These are phyloP conservation scores for Mycena rebaudengoi DNA, from an alignment of 768 basidiomycete species.

Conservation along the genomic window DNA sequence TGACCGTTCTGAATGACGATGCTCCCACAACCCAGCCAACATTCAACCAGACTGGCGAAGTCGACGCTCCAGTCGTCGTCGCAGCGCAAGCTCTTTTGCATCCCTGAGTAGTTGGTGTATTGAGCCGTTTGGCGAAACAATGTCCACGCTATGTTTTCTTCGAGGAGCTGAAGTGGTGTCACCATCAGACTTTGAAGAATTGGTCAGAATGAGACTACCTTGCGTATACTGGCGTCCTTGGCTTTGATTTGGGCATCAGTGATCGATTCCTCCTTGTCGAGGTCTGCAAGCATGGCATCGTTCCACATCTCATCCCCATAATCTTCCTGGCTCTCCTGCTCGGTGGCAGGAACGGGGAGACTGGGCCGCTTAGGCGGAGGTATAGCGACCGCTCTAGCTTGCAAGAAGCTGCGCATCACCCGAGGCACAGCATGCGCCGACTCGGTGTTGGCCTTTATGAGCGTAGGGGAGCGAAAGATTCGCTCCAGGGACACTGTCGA, in stretches of 20 bases:
- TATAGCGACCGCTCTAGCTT: conserved; percentile 58
- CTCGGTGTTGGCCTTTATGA: conserved; percentile 14
- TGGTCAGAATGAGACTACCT: conserved; percentile 42
- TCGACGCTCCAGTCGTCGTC: conserved; percentile 35
- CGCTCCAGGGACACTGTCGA: conserved; percentile 21
- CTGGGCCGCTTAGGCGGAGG: conserved; percentile 51
- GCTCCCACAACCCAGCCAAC: conserved; percentile 77
- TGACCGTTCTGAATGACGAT: conserved; percentile 54
- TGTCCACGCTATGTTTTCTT: conserved; percentile 56
- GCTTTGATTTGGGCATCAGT: conserved; percentile 38
- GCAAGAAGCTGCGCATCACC: conserved; percentile 68
- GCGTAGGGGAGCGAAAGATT: conserved; percentile 3
- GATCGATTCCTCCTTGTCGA: conserved; percentile 10
- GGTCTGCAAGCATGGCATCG: conserved; percentile 55
- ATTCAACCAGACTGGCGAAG: conserved; percentile 68
- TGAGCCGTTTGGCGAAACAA: conserved; percentile 50
- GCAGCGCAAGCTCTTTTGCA: conserved; percentile 49
- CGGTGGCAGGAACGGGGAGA: conserved; percentile 29
- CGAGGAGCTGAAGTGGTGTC: conserved; percentile 51
- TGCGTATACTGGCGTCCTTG: conserved; percentile 58
- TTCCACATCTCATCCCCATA: conserved; percentile 60
- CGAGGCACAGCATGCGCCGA: conserved; percentile 60
- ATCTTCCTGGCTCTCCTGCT: conserved; percentile 82
- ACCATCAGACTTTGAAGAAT: too few relatives aligned
- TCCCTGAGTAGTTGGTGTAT: conserved; percentile 35